A percentile compares a stretch with the other conserved stretches of the same genome.
Evolutionary conservation across 2,329 filamentous ascomycete genomes (phyloP).

Genomic region (Aspergillus ochraceoroseus): DNA sequence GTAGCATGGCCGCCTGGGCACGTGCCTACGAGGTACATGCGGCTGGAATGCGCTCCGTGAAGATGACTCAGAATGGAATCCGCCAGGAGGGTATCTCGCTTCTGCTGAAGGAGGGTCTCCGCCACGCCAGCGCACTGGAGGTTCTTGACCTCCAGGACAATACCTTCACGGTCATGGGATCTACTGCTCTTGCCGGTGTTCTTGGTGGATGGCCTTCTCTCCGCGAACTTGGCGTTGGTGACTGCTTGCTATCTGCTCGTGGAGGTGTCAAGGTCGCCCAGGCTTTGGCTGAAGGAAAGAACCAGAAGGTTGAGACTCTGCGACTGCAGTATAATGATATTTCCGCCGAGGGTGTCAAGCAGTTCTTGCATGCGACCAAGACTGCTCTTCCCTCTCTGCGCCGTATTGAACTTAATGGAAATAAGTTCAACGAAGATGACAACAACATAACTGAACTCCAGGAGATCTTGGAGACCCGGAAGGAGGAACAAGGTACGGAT

Average conservation of each 20-base stretch:
- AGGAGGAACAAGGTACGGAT: constrained; percentile 60
- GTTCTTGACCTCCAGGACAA: constrained; percentile 94
- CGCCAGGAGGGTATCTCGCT: constrained; percentile 84
- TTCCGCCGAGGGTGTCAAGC: constrained; percentile 66
- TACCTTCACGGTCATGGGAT: constrained; percentile 81
- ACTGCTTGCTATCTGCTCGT: constrained; percentile 75
- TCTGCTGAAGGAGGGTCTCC: constrained; percentile 73
- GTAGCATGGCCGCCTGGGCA: constrained; percentile 94
- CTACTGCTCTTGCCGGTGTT: constrained; percentile 70
- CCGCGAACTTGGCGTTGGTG: constrained; percentile 79
- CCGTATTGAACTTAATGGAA: constrained; percentile 90
- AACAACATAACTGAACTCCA: constrained; percentile 63
- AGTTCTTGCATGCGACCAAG: constrained; percentile 63
- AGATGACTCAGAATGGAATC: constrained; percentile 99
- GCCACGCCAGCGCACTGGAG: constrained; percentile 62
- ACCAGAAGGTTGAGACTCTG: constrained; percentile 72
- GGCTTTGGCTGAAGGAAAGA: constrained; percentile 69
- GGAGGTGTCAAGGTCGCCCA: constrained; percentile 69
- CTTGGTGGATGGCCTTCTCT: constrained; percentile 69
- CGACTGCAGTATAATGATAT: constrained; percentile 94
- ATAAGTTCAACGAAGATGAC: constrained; percentile 88
- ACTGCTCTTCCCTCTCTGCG: constrained; percentile 67
- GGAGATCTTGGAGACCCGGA: constrained; percentile 68
- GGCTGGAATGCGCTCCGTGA: constrained; percentile 73
- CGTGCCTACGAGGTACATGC: constrained; percentile 75